Conservation (phyloP, 1,284 basidiomycete species). For the Leccinum fallax region DNA sequence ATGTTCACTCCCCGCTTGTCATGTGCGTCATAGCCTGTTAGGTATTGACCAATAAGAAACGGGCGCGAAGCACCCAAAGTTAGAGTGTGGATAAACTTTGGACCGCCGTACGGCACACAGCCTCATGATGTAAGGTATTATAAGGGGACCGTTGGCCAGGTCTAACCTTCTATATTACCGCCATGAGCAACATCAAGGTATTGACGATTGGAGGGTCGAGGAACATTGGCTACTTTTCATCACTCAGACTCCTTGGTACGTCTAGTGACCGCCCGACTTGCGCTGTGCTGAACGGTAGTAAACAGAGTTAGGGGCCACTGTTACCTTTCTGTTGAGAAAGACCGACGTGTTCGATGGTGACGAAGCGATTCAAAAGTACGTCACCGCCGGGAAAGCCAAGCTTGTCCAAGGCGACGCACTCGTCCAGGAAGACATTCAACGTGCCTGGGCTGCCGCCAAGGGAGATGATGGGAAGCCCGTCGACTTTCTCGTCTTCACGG, state of each 20-base stretch:
- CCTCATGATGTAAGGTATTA: constrained; percentile 12
- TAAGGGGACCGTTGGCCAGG: constrained; percentile 5
- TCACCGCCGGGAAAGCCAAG: constrained; percentile 44
- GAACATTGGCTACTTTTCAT: constrained; percentile 63
- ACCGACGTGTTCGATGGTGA: constrained; percentile 46
- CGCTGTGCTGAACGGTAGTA: neutral
- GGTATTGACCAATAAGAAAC: neutral
- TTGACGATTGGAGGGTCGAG: constrained; percentile 61
- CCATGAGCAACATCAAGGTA: constrained; percentile 37
- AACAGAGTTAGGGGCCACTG: constrained; percentile 48
- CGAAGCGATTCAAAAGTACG: constrained; percentile 42
- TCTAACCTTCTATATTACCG: neutral
- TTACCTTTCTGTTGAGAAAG: constrained; percentile 52
- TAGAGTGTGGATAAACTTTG: neutral
- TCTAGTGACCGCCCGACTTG: neutral
- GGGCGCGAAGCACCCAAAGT: neutral
- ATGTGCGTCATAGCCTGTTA: neutral
- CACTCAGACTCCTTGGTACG: constrained; percentile 53
- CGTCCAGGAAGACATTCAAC: constrained; percentile 43
- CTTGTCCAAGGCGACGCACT: constrained; percentile 53
- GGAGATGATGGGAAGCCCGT: constrained; percentile 22
- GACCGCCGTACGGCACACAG: neutral
- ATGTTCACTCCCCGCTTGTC: neutral
- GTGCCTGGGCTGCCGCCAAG: constrained; percentile 43
- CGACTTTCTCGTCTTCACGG: constrained; percentile 26